Base-by-base conservation (phyloP, 192 early-diverging fungal species). In the Dissophora globulifera region DNA sequence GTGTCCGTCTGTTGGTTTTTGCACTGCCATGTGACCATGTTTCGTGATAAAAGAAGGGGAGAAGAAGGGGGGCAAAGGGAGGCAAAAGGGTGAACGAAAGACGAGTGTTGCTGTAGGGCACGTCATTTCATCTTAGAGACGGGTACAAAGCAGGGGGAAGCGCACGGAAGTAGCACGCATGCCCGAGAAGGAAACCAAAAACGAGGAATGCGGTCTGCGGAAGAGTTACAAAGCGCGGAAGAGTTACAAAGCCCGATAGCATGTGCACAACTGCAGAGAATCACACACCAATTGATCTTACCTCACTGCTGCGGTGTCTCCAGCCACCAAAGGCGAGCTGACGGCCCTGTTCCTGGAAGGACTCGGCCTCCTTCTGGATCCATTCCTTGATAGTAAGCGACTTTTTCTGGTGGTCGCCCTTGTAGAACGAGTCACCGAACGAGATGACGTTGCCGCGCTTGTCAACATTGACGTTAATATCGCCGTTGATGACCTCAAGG, bases 381-480 rank as follows among this genome's bases (percentile, higher is more conserved):
- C 72, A 76, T 17, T 93, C 88, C 62, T 85, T 82, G 64, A 84
- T 88, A 5, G 84, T 54, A 4, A 81, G 40, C 84, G 62, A 51
- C 57, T 71, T 42, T 60, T 72, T 19, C 53, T 46, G 42, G 59
- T 6, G 13, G 45, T 48, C 25, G 16, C 66, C 67, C 50, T 76
- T 50, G 75, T 58, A 61, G 66, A 97, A 95, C 7, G 92, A 89
- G 53, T 90, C 82, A 48, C 91, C 89, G 60, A 88, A 91, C 20
- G 90, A 93, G n/a, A 95, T 83, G 47, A 97, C 75, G 48, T 76
- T 67, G 42, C 92, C 91, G 31, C 81, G 45, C 16, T 62, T 20
- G 46, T 90, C 88, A 38, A 96, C 78, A 67, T 98, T 95, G 79
- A 94, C 81, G 74, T 93, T 94, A 33, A 91, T 93, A 60, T 95